These are phyloP conservation scores for Lodderomyces jiufengensis DNA, from an alignment of 1,139 yeast genomes.

Conservation along the genomic window DNA sequence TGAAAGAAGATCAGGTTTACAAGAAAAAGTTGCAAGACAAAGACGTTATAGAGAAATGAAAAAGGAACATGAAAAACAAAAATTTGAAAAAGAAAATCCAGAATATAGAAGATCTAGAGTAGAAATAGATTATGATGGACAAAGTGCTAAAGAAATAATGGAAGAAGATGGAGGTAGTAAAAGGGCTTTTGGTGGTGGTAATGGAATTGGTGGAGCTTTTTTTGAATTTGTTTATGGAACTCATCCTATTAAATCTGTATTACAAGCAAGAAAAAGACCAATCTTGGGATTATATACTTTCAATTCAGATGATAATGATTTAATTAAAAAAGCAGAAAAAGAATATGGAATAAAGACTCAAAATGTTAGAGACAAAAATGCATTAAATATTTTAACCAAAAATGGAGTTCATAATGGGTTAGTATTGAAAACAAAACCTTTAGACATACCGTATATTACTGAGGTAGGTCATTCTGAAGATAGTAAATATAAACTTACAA, in stretches of 20 bases:
- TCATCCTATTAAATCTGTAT: constrained; percentile 69
- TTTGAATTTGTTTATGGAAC: constrained; percentile 75
- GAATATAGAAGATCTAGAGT: constrained; percentile 8
- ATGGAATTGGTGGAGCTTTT: constrained; percentile 30
- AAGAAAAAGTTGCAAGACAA: constrained; percentile 38
- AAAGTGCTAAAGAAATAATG: constrained; percentile 4
- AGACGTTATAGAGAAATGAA: constrained; percentile 23
- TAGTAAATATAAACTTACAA: constrained; percentile 25
- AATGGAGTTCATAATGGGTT: constrained; percentile 83
- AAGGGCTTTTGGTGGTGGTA: background rate
- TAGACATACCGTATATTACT: constrained; percentile 42
- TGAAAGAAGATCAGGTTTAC: constrained; percentile 26
- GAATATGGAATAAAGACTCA: constrained; percentile 42
- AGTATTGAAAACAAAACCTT: constrained; percentile 64
- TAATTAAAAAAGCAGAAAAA: constrained; percentile 43
- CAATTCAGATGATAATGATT: constrained; percentile 32
- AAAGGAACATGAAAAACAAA: constrained; percentile 13
- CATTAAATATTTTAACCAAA: constrained; percentile 56
- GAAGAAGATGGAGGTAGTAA: background rate
- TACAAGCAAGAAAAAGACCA: constrained; percentile 54
- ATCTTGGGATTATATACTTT: constrained; percentile 50
- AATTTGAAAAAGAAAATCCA: constrained; percentile 9
- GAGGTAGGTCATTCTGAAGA: constrained; percentile 29
- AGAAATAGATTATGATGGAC: constrained; percentile 2
- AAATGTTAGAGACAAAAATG: constrained; percentile 47